Conservation (phyloP, 805 yeast genomes). For the Saccharomyces cerevisiae region DNA sequence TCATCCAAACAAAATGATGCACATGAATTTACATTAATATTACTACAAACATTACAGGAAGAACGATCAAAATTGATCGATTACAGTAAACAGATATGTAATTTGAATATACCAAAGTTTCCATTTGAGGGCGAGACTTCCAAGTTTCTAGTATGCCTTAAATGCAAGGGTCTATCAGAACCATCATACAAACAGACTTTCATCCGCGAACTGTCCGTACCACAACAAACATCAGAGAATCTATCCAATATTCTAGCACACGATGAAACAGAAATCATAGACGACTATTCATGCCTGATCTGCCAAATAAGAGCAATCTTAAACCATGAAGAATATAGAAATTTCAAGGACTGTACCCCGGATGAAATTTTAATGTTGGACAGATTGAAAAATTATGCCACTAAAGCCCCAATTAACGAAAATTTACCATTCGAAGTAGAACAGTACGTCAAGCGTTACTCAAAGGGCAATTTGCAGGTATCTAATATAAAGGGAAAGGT, state of each 20-base stretch:
- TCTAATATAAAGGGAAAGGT: slow-evolving; percentile 53
- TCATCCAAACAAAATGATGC: slow-evolving; percentile 89
- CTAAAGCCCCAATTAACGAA: slow-evolving; percentile 47
- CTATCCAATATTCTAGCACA: slow-evolving; percentile 48
- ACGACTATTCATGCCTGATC: slow-evolving; percentile 69
- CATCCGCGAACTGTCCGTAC: slow-evolving; percentile 69
- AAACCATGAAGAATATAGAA: slow-evolving; percentile 25
- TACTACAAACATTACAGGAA: slow-evolving; percentile 66
- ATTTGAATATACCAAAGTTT: slow-evolving; percentile 43
- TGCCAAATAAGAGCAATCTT: slow-evolving; percentile 51
- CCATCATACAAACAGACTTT: slow-evolving; percentile 53
- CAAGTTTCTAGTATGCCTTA: slow-evolving; percentile 61
- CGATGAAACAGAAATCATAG: slow-evolving; percentile 58
- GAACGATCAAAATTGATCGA: slow-evolving; percentile 45
- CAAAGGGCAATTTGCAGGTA: slow-evolving; percentile 37
- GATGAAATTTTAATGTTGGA: slow-evolving; percentile 26
- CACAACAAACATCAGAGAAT: slow-evolving; percentile 41
- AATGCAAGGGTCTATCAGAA: slow-evolving; percentile 55
- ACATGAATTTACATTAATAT: slow-evolving; percentile 77
- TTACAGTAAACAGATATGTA: slow-evolving; percentile 18
- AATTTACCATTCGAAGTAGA: slow-evolving; percentile 50
- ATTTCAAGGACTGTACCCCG: slow-evolving; percentile 11
- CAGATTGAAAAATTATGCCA: slow-evolving; percentile 31
- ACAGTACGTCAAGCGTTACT: slow-evolving; percentile 40
- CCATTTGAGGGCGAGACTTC: slow-evolving; percentile 66